Evolutionary conservation across 2,329 filamentous ascomycete genomes (phyloP), one percentile per base, ranked within the genome.

Genomic region (Diaporthe sp.): DNA sequence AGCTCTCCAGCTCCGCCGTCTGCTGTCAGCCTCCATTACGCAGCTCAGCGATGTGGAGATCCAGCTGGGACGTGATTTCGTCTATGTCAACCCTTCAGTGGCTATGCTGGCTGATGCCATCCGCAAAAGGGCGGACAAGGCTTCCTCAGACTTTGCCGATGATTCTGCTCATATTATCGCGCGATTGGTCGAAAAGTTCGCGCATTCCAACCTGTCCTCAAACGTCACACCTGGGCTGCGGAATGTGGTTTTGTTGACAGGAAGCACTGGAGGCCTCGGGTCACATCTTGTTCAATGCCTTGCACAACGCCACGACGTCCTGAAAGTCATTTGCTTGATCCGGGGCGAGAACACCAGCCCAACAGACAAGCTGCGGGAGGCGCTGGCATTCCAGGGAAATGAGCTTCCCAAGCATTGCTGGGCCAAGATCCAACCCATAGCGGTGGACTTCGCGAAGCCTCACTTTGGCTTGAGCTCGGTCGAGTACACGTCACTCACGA

Each of bases 271-370:
- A 2, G 82, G 82, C 69, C 77, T 86, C 0, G 85, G 85, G 0
- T 58, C 77, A 0, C 82, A 86, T 72, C 61, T 86, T 1, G 82
- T 83, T 3, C 66, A 74, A 1, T 47, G 80, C 4, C 65, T 83
- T 2, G 81, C 83, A 9, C 32, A 75, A 0, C 78, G 76, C 0
- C 58, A 79, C 0, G 76, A 79, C 19, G 81, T 86, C 4, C n/a
- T 71, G 3, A 73, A 37, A 4, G 79, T 84, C 0, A 75, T 88
- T 9, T 89, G 88, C 72, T 76, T 90, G 19, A 90, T 89, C 76
- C 84, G 87, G 1, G 72, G 30, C 71, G 61, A 51, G 2, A 78
- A 82, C 4, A 2, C n/a, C n/a, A 0, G 56, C 73, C 4, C 25
- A 12, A 75, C 82, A 82, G n/a, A 86, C 87, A 75, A 70, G 77